Evolutionary conservation across 192 early-diverging fungal species (phyloP), one percentile per base, ranked within the genome.

Genomic region (Gigaspora rosea): DNA sequence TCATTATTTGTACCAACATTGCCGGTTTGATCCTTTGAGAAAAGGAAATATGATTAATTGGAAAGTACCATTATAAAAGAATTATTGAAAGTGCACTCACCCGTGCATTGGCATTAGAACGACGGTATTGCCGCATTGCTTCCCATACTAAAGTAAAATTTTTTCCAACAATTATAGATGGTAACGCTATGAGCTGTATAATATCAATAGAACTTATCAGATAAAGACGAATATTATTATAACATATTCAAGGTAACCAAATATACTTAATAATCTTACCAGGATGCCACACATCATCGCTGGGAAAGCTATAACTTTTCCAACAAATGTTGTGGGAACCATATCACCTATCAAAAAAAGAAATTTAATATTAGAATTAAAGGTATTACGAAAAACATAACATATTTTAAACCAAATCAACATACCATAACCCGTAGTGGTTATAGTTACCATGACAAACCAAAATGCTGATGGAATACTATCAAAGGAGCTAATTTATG

Each of bases 71-170:
- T n/a, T n/a, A n/a, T n/a, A n/a, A n/a, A n/a, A n/a, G 58, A 67
- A 51, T 32, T 3, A 75, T 47, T 48, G 41, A 47, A 12, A 5
- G 58, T 32, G 20, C 8, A 76, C 20, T 62, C 52, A 74, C 79
- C 3, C 80, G 77, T 11, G 48, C 54, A 62, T 80, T 82, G 10
- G 78, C 68, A 46, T 73, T 76, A 8, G 77, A 63, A 1, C 83
- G 71, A 65, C 76, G 79, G 57, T 82, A 82, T 12, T 85, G 82
- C 27, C 86, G 75, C 90, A 91, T 90, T 8, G 88, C 87, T 73
- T 94, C 92, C 92, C 92, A 94, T 16, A 94, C 93, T 58, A 91
- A 83, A 4, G 92, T 93, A 77, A 93, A 94, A 78, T 94, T 92
- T 47, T 92, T 80, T 20, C 93, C 93, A 48, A 94, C 92, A 75